A percentile compares a stretch with the other conserved stretches of the same genome.
phyloP scores from a whole-genome alignment of 805 yeast genomes.

The Wickerhamiella lipophila region DNA sequence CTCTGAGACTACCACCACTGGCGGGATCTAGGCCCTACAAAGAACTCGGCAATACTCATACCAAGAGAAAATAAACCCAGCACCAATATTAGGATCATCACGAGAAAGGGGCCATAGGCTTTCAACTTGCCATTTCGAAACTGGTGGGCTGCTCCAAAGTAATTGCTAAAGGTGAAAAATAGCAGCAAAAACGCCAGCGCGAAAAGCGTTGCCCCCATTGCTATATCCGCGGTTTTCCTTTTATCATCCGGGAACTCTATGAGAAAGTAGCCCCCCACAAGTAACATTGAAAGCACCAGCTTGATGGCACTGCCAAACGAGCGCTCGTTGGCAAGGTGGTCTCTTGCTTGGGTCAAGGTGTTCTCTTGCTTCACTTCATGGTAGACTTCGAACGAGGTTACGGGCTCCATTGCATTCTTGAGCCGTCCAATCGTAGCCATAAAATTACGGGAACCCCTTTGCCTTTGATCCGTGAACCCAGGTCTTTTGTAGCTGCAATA shows the following conservation, averaged over 20 bases:
- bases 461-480: no score
- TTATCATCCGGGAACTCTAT: not conserved
- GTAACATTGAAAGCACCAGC: conserved; percentile 2
- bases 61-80: not conserved
- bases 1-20: not conserved
- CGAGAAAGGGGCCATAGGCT: not conserved
- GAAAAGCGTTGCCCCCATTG: not conserved
- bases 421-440: not conserved
- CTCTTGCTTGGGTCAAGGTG: conserved; percentile 11
- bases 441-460: not conserved
- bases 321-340: conserved; percentile 3
- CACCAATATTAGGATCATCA: not conserved
- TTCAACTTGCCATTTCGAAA: not conserved
- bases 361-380: conserved; percentile 1
- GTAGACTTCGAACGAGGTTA: not conserved
- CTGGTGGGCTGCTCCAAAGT: not conserved
- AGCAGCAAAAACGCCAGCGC: not conserved
- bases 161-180: not conserved
- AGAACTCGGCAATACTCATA: not conserved
- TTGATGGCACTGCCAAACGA: conserved; percentile 3
- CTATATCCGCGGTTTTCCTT: not conserved
- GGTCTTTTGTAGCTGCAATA: no score
- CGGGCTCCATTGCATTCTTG: not conserved
- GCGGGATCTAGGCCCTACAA: not conserved
- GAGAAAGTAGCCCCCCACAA: conserved; percentile 3